Evolutionary conservation across 768 basidiomycete genomes (phyloP), one percentile per base, ranked within the genome.

Genomic region (Royoungia palumana): DNA sequence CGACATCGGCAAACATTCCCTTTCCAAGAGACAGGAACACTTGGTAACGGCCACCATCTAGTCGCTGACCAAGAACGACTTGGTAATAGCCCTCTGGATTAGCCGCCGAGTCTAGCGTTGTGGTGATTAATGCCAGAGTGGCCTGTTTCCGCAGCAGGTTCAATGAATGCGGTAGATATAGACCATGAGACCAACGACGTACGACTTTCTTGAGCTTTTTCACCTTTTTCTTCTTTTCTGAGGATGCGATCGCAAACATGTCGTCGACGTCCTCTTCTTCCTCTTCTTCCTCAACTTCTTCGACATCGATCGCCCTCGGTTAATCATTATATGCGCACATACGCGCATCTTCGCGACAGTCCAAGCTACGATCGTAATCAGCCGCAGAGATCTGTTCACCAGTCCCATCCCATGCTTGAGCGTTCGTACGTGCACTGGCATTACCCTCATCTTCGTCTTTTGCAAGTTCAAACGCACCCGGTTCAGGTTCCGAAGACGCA

Each of bases 1-100:
- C 93, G 42, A 99, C 96, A 47, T 90, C 91, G 41, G 94, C 93
- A 66, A 98, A 99, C 95, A 99, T 99, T 41, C 96, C 96, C 66
- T 95, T 94, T 16, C 96, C 96, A n/a, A 98, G 75, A 41, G 82
- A 89, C 41, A 91, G 92, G 57, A 89, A 94, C 10, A 99, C 92
- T 65, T 96, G 92, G 64, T 98, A 99, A 35, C 88, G 81, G 6
- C 90, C 94, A 22, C 85, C 81, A 61, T 96, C 94, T 16, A 99
- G 75, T 50, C 92, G 85, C 69, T 99, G 96, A 37, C 95, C 96
- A 14, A 97, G 81, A 44, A 94, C 91, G 45, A 96, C 81, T 49
- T 83, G 83, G 64, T 98, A 99, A 67, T 98, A 98, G 1, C 96
- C 96, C 69, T 99, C 96, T 0, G 88, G 64, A 68, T 98, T 95